Evolutionary conservation across 2,329 filamentous ascomycete genomes (phyloP).

Genomic region (Ceratocystis albifundus): DNA sequence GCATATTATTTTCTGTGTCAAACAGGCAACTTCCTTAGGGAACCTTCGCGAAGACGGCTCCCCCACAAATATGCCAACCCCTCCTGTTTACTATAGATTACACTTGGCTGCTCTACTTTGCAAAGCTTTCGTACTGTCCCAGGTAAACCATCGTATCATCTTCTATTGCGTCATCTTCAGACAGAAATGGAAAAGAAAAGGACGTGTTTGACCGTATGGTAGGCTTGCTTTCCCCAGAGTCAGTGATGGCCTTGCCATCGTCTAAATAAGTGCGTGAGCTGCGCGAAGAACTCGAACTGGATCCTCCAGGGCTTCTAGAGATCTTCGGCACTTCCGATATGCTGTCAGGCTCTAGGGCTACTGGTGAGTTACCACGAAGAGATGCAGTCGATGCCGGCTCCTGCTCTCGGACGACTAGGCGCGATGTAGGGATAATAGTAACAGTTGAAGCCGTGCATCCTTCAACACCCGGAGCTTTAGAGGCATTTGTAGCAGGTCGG

Average conservation of each 20-base stretch:
- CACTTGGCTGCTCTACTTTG: too few relatives aligned
- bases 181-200: neutral
- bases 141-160: neutral
- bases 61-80: neutral
- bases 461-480: neutral
- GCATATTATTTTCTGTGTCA: neutral
- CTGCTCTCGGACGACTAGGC: neutral
- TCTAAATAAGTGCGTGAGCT: neutral
- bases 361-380: neutral
- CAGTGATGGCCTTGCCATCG: neutral
- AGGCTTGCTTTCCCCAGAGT: neutral
- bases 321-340: neutral
- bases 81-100: neutral
- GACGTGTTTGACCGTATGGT: neutral
- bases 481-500: neutral
- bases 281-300: neutral
- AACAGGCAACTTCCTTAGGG: neutral
- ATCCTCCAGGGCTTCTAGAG: neutral
- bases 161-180: neutral
- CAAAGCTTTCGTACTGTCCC: neutral
- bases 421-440: neutral
- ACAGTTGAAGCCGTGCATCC: neutral
- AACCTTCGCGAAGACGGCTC: neutral
- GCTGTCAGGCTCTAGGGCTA: neutral
- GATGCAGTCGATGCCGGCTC: constrained; percentile 5